Conservation (phyloP, 371 early-diverging fungal genomes). For the Actinomortierella wolfii region DNA sequence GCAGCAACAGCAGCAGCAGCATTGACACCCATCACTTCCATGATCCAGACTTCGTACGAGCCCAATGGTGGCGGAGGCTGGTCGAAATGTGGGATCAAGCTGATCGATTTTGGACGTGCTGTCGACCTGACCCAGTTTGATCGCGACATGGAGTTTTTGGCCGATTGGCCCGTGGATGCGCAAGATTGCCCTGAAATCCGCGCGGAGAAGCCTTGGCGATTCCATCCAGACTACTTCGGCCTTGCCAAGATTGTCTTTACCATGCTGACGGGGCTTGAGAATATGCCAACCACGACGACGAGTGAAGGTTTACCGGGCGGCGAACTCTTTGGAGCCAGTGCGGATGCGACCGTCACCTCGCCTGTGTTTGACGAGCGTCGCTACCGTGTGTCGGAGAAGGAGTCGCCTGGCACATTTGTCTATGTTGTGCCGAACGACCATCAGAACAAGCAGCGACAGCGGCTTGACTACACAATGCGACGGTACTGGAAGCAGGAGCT, state of each 20-base stretch:
- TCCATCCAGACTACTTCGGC: slow-evolving; percentile 51
- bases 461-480: slow-evolving; percentile 38
- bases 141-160: slow-evolving; percentile 16
- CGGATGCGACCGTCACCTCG: not conserved
- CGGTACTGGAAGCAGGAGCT: slow-evolving; percentile 51
- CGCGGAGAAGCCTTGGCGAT: slow-evolving; percentile 27
- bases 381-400: not conserved
- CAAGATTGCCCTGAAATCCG: slow-evolving; percentile 19
- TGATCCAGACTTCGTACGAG: not conserved
- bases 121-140: slow-evolving; percentile 41
- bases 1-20: slow-evolving; percentile 2
- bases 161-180: slow-evolving; percentile 44
- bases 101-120: slow-evolving; percentile 56
- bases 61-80: slow-evolving; percentile 9
- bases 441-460: slow-evolving; percentile 8
- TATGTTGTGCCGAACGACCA: not conserved
- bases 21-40: too few relatives aligned
- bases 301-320: not conserved
- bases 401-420: too few relatives aligned
- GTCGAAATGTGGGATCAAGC: slow-evolving; percentile 17
- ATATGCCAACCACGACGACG: slow-evolving; percentile 13
- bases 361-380: slow-evolving; percentile 1
- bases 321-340: slow-evolving; percentile 1
- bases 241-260: slow-evolving; percentile 46
- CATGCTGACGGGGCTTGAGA: slow-evolving; percentile 43